A percentile compares a stretch with the other conserved stretches of the same genome.
Evolutionary conservation across 2,329 filamentous ascomycete genomes (phyloP).

Genomic region (Blumeria graminis): DNA sequence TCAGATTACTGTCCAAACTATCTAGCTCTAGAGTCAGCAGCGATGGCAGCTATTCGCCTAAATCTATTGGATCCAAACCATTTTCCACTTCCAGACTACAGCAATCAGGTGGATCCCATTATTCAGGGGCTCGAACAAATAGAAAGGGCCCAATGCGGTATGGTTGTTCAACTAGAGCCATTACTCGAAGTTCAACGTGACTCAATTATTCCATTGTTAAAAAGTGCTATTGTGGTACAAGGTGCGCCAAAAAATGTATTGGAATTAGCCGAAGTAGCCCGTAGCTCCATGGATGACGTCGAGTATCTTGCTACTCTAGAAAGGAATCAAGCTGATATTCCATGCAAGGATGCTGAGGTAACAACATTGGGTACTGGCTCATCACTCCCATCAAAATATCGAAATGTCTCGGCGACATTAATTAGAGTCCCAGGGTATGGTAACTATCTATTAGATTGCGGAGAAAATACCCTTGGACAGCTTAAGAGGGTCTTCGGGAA

Average conservation of each 20-base stretch:
- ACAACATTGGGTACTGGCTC: slow-evolving; percentile 81
- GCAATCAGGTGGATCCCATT: slow-evolving; percentile 16
- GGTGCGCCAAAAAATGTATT: slow-evolving; percentile 22
- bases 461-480: slow-evolving; percentile 80
- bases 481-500: slow-evolving; percentile 49
- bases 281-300: slow-evolving; percentile 17
- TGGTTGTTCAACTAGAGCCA: slow-evolving; percentile 11
- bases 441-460: slow-evolving; percentile 77
- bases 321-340: slow-evolving; percentile 36
- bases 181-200: slow-evolving; percentile 18
- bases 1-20: slow-evolving; percentile 52
- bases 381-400: slow-evolving; percentile 71
- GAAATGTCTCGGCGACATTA: slow-evolving; percentile 80
- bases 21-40: slow-evolving; percentile 42
- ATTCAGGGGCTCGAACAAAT: slow-evolving; percentile 4
- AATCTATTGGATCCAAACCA: slow-evolving; percentile 47
- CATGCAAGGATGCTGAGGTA: slow-evolving; percentile 54
- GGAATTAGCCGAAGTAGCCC: slow-evolving; percentile 25
- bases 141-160: slow-evolving; percentile 9
- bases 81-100: slow-evolving; percentile 49
- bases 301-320: slow-evolving; percentile 26
- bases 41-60: slow-evolving; percentile 42
- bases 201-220: slow-evolving; percentile 23
- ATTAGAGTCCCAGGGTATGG: slow-evolving; percentile 64
- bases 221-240: slow-evolving; percentile 20